Conservation (phyloP, 1,284 basidiomycete genomes). For the Rhodofomes roseus region DNA sequence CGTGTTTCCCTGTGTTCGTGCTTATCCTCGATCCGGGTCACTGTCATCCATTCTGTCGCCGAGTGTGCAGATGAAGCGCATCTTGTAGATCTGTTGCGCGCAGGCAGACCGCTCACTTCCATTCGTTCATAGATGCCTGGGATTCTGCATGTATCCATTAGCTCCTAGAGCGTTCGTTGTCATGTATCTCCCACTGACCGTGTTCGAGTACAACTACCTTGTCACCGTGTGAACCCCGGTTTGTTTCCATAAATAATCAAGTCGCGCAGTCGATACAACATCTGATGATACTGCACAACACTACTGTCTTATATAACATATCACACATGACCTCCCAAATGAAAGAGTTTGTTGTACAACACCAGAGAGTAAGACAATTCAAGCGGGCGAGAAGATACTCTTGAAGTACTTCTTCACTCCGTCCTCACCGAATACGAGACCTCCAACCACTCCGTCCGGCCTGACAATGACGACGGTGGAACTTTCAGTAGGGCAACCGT, state of each 20-base stretch:
- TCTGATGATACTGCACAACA: background rate
- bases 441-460: constrained; percentile 37
- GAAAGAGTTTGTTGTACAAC: too few relatives aligned
- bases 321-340: background rate
- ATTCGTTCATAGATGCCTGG: background rate
- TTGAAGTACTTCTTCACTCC: constrained; percentile 30
- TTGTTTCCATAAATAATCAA: background rate
- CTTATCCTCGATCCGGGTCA: background rate
- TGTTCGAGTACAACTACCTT: background rate
- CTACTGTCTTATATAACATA: background rate
- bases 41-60: background rate
- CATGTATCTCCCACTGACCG: background rate
- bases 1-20: background rate
- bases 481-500: constrained; percentile 9
- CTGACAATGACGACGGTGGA: constrained; percentile 27
- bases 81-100: background rate
- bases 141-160: background rate
- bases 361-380: background rate
- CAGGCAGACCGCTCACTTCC: background rate
- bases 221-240: background rate
- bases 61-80: background rate
- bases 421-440: constrained; percentile 24
- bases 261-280: background rate
- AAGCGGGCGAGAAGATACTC: constrained; percentile 1
- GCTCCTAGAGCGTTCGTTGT: background rate